These are phyloP conservation scores for Cercospora citrullina DNA, from an alignment of 2,329 filamentous ascomycete genomes.

Conservation along the genomic window DNA sequence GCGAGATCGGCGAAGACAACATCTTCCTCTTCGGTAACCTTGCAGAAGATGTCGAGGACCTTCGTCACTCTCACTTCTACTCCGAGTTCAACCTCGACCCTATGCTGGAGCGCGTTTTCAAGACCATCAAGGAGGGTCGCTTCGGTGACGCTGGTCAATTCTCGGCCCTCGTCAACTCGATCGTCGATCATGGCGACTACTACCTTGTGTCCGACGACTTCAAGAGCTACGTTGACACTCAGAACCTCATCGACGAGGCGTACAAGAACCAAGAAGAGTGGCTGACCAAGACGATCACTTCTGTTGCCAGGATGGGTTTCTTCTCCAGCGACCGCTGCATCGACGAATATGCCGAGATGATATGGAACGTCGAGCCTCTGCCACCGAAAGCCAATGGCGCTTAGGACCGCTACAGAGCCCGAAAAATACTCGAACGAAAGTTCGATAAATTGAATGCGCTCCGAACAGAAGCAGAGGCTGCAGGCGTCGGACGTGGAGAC, in stretches of 20 bases:
- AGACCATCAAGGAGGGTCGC: conserved; percentile 72
- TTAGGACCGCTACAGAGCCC: conserved; percentile 3
- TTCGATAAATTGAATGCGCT: neutral
- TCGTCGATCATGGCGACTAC: conserved; percentile 92
- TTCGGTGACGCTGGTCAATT: conserved; percentile 83
- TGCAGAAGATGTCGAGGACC: conserved; percentile 92
- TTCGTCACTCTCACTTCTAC: conserved; percentile 87
- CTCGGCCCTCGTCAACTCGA: conserved; percentile 76
- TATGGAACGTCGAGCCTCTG: conserved; percentile 94
- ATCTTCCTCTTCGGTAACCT: conserved; percentile 98
- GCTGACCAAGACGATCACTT: conserved; percentile 84
- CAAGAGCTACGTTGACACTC: conserved; percentile 88
- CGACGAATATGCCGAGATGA: conserved; percentile 92
- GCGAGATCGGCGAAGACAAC: conserved; percentile 93
- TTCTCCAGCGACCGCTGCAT: conserved; percentile 95
- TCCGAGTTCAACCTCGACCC: conserved; percentile 75
- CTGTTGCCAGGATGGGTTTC: conserved; percentile 90
- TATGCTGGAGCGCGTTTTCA: conserved; percentile 77
- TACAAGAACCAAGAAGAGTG: conserved; percentile 92
- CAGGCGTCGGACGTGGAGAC: neutral
- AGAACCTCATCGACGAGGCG: conserved; percentile 84
- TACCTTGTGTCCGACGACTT: conserved; percentile 98
- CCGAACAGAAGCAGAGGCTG: neutral
- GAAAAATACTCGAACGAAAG: neutral
- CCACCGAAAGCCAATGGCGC: conserved; percentile 18